phyloP scores from a whole-genome alignment of 2,329 filamentous ascomycete species.

The Penicillium frequentans region DNA sequence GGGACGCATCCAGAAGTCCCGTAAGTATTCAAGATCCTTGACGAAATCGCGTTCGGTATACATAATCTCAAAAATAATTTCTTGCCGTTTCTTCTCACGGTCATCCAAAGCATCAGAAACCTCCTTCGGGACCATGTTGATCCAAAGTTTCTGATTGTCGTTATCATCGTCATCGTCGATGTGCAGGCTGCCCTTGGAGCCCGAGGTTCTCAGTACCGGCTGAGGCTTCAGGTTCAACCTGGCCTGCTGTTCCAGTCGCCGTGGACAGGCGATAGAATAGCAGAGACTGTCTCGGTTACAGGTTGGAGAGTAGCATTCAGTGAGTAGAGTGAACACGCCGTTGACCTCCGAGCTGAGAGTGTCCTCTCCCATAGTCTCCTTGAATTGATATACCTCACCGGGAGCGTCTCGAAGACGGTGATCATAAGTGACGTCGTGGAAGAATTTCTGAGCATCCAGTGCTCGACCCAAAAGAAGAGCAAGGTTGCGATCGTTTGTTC shows the following conservation, averaged over 20 bases:
- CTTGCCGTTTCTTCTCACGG: conserved; percentile 93
- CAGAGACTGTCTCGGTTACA: conserved; percentile 94
- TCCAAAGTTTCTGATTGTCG: conserved; percentile 98
- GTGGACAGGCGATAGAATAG: conserved; percentile 95
- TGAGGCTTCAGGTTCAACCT: conserved; percentile 90
- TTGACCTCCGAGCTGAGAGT: conserved; percentile 73
- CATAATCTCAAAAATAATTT: conserved; percentile 97
- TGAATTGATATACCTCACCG: conserved; percentile 94
- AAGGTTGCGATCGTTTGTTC: conserved; percentile 92
- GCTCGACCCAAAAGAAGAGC: conserved; percentile 87
- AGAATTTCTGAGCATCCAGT: conserved; percentile 96
- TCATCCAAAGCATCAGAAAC: conserved; percentile 87
- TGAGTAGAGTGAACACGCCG: conserved; percentile 92
- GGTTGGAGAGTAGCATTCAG: conserved; percentile 96
- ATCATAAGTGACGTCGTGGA: conserved; percentile 98
- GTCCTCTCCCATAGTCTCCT: conserved; percentile 81
- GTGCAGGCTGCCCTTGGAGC: conserved; percentile 71
- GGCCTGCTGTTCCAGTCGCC: conserved; percentile 91
- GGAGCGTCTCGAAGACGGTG: conserved; percentile 92
- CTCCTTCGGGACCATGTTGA: conserved; percentile 96
- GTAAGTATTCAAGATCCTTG: conserved; percentile 94
- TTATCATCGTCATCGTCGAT: conserved; percentile 74
- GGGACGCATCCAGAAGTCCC: conserved; percentile 98
- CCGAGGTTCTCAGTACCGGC: conserved; percentile 74
- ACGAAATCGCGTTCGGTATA: conserved; percentile 99